Base-by-base conservation (phyloP, 1,284 basidiomycete genomes). In the Kalmanozyma brasiliensis region DNA sequence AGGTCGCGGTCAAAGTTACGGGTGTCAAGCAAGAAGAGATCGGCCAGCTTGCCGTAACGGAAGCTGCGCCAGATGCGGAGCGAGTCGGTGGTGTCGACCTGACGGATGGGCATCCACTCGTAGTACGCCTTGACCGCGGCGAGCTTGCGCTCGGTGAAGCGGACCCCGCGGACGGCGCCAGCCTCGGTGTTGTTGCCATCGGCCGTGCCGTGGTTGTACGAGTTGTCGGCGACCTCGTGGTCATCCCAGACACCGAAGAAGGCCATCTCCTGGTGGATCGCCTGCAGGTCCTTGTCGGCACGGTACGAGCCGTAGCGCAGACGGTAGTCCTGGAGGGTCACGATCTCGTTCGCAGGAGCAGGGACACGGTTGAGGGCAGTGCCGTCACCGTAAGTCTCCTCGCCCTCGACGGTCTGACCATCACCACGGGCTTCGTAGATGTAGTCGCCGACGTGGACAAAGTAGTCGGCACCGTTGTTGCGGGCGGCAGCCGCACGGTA, bases 31-130 rank as follows among this genome's bases (percentile, higher is more conserved):
- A 88, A 36, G 44, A 44, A 53, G 29, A 74, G 52, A 24, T 70
- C 67, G 16, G 71, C 72, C 10, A 73, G 53, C 43, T 70, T 75
- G 40, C 70, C 73, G 59, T 62, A 70, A 14, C 63, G 87, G 23
- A 87, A 74, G 74, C 87, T 87, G 33, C 88, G 85, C 88, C 88
- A 90, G 64, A 89, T 89, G 13, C 88, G 84, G 13, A 89, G 84
- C 66, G 87, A 85, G 74, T 89, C 88, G 49, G 86, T 85, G 3
- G 85, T 84, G 56, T 85, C 85, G 14, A 89, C 87, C 76, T 89
- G 88, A 8, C 88, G 85, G 58, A 89, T 88, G 14, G 89, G 88
- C 84, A 89, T 86, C 88, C 88, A 89, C 72, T 89, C 88, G 73
- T 88, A 88, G 77, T 89, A 90, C 0, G 88, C 88, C 26, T 85